Base-by-base conservation (phyloP, 139 green algal species). In the Raphidocelis subcapitata region DNA sequence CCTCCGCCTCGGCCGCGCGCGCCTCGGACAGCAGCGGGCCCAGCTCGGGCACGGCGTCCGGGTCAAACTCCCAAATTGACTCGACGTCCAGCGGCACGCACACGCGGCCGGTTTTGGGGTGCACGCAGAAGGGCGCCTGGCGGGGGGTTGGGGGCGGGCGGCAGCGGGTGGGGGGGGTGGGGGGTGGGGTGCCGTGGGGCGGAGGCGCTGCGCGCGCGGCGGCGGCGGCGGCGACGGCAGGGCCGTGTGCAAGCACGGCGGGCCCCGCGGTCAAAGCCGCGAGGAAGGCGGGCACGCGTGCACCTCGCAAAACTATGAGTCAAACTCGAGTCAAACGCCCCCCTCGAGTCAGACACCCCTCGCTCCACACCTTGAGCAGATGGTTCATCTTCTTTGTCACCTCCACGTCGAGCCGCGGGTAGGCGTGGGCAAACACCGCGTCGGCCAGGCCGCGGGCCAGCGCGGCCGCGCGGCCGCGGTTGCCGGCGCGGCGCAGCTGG, bases 361-460 rank as follows among this genome's bases (percentile, higher is more conserved):
- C n/a, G n/a, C n/a, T n/a, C 29, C 62, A 3, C 49, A 90, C 90
- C 86, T 99, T 99, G 57, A 99, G 90, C 84, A 99, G 80, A 73
- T 99, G 96, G 84, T 99, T 99, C 91, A 96, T 99, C 85, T 99
- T 98, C 77, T 97, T 98, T 3, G 96, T 98, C 28, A 99, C 96
- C 84, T 99, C 95, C 67, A 97, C 79, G 81, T 99, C 96, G 49
- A 99, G 88, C 15, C 95, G 87, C 3, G 96, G 96, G 84, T 99
- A 99, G 24, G 84, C 79, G 81, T 94, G 90, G 0, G 88, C 85
- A 73, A 98, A 92, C 4, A 99, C 66, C 63, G 87, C 81, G 67
- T 88, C 78, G 18, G 51, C 60, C 15, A 77, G 55, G 54, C 59
- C 72, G 41, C 71, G 69, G 64, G 67, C 21, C 31, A 86, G 46